phyloP scores from a whole-genome alignment of 192 early-diverging fungal species.

The Phycomyces nitens region DNA sequence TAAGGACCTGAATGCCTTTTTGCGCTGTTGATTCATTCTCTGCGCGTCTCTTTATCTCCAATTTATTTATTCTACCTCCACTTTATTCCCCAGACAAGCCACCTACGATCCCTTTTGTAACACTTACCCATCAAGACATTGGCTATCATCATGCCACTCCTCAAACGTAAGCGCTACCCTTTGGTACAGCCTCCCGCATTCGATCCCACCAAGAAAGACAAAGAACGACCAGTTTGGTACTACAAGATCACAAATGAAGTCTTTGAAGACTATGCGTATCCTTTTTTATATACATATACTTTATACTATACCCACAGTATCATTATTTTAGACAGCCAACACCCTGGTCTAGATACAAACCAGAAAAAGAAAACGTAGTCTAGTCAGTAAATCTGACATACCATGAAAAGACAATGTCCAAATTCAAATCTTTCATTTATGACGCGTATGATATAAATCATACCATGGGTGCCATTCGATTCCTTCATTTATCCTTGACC shows the following conservation, averaged over 20 bases:
- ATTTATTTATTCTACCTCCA: slow-evolving; percentile 8
- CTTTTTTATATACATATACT: slow-evolving; percentile 12
- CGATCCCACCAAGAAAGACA: slow-evolving; percentile 24
- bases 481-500: not conserved
- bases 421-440: slow-evolving; percentile 1
- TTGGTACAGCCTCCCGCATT: slow-evolving; percentile 7
- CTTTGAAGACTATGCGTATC: slow-evolving; percentile 54
- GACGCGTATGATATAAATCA: not conserved
- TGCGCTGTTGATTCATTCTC: not conserved
- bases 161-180: slow-evolving; percentile 31
- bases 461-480: no score
- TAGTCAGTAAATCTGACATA: no score
- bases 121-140: not conserved
- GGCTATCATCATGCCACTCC: slow-evolving; percentile 24
- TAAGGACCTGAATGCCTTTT: not conserved
- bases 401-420: no score
- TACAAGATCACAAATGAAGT: slow-evolving; percentile 52
- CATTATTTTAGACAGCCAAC: not conserved
- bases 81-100: slow-evolving; percentile 1
- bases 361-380: no score
- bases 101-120: not conserved
- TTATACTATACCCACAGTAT: not conserved
- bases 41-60: not conserved
- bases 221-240: slow-evolving; percentile 48
- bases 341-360: no score